phyloP scores from a whole-genome alignment of 1,139 yeast genomes.

The Geotrichum aggregatum region DNA sequence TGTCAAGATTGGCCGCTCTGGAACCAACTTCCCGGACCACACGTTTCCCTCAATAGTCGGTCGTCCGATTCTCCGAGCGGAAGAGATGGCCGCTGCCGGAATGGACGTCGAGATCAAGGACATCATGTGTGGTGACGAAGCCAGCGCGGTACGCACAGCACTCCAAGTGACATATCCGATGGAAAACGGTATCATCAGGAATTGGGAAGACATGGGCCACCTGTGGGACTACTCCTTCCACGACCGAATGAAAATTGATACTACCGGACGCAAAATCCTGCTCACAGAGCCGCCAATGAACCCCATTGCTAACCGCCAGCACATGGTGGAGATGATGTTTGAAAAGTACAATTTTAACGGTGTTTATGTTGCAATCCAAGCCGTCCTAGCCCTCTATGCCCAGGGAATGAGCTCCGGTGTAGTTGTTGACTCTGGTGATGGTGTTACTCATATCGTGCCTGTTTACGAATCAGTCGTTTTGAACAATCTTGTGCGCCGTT shows the following conservation, averaged over 20 bases:
- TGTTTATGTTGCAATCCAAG: slow-evolving; percentile 96
- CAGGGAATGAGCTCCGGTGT: slow-evolving; percentile 97
- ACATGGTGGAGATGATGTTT: slow-evolving; percentile 96
- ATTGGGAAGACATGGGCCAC: slow-evolving; percentile 99
- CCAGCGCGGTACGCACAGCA: slow-evolving; percentile 82
- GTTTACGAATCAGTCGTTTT: slow-evolving; percentile 94
- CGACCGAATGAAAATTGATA: slow-evolving; percentile 77
- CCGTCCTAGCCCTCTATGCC: slow-evolving; percentile 93
- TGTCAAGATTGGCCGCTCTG: slow-evolving; percentile 82
- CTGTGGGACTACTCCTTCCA: slow-evolving; percentile 97
- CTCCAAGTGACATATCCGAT: slow-evolving; percentile 92
- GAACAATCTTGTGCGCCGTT: slow-evolving; percentile 84
- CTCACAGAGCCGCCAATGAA: slow-evolving; percentile 98
- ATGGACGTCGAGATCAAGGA: slow-evolving; percentile 58
- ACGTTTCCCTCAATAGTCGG: slow-evolving; percentile 99
- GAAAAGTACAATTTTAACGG: slow-evolving; percentile 94
- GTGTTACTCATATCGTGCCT: slow-evolving; percentile 96
- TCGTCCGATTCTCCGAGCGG: slow-evolving; percentile 94
- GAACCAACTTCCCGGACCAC: slow-evolving; percentile 94
- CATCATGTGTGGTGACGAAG: slow-evolving; percentile 97
- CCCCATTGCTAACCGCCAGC: slow-evolving; percentile 86
- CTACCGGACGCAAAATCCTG: slow-evolving; percentile 73
- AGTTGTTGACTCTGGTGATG: slow-evolving; percentile 95
- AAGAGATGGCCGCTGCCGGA: slow-evolving; percentile 58
- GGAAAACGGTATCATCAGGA: slow-evolving; percentile 96